Evolutionary conservation across 2,329 filamentous ascomycete genomes (phyloP).

Genomic region (Fusarium sp.): DNA sequence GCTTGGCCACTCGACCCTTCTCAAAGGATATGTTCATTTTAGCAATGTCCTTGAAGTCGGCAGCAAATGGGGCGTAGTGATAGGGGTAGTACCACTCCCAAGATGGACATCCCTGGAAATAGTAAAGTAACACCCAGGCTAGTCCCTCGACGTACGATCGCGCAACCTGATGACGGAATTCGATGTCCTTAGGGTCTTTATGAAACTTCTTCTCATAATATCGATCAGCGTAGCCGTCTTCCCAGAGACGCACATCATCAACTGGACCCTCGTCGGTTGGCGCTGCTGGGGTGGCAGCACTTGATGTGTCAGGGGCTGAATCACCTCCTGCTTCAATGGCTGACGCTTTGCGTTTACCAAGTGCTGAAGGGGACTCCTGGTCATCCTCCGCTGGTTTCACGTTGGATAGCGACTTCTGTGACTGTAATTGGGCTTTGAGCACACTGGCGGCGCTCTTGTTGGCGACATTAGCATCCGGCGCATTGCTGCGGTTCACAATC

Average conservation of each 20-base stretch:
- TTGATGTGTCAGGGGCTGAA: conserved; percentile 68
- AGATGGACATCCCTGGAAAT: conserved; percentile 96
- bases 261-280: conserved; percentile 71
- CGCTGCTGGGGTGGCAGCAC: conserved; percentile 56
- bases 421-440: conserved; percentile 82
- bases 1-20: conserved; percentile 85
- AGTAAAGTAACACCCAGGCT: conserved; percentile 95
- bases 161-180: conserved; percentile 89
- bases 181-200: conserved; percentile 80
- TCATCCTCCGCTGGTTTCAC: conserved; percentile 41
- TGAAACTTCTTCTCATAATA: conserved; percentile 98
- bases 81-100: conserved; percentile 99
- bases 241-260: conserved; percentile 92
- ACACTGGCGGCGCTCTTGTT: conserved; percentile 96
- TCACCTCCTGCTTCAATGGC: conserved; percentile 71
- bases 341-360: conserved; percentile 82
- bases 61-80: conserved; percentile 97
- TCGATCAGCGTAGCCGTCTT: conserved; percentile 91
- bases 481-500: conserved; percentile 78
- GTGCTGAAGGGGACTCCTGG: conserved; percentile 59
- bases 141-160: conserved; percentile 94
- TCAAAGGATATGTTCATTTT: conserved; percentile 84
- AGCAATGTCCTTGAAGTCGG: conserved; percentile 87
- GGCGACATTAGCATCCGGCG: conserved; percentile 77
- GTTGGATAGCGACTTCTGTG: conserved; percentile 39